phyloP scores from a whole-genome alignment of 768 basidiomycete genomes.

The Kwoniella dejecticola region DNA sequence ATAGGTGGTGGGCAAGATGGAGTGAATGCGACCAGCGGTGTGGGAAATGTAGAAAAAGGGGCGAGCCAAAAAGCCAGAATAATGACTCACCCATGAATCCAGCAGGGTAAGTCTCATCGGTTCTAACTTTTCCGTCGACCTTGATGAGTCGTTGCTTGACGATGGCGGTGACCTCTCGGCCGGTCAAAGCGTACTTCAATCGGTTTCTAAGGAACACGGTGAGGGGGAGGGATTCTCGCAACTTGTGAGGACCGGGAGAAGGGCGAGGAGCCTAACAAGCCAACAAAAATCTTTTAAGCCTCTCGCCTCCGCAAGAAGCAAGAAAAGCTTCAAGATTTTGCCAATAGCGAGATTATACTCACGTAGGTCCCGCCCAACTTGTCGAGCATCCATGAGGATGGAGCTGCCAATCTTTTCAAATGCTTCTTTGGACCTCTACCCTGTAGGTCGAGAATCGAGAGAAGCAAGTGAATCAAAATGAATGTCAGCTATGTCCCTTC shows the following conservation, averaged over 20 bases:
- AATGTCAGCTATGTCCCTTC: slow-evolving; percentile 9
- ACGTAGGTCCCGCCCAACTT: slow-evolving; percentile 69
- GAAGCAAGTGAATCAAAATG: no score
- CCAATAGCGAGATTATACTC: slow-evolving; percentile 34
- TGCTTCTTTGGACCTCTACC: slow-evolving; percentile 99
- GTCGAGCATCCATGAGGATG: slow-evolving; percentile 99
- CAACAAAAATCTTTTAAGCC: slow-evolving; percentile 53
- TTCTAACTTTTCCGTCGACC: slow-evolving; percentile 98
- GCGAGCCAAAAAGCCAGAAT: neutral
- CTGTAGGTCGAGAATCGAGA: slow-evolving; percentile 57
- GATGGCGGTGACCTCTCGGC: slow-evolving; percentile 91
- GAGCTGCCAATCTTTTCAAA: slow-evolving; percentile 94
- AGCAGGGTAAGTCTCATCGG: slow-evolving; percentile 92
- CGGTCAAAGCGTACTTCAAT: slow-evolving; percentile 97
- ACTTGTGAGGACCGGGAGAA: slow-evolving; percentile 98
- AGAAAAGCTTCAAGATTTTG: neutral
- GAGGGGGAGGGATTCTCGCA: slow-evolving; percentile 95
- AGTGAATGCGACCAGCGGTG: neutral
- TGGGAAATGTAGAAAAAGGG: neutral
- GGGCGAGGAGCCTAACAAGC: slow-evolving; percentile 77
- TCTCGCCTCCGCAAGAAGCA: no score
- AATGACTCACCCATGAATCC: slow-evolving; percentile 88
- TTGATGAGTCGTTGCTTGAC: slow-evolving; percentile 96
- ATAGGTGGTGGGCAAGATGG: no score
- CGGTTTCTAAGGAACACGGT: slow-evolving; percentile 97